These are phyloP conservation scores for Colletotrichum lindemuthianum DNA, from an alignment of 2,329 filamentous ascomycete genomes.

Conservation along the genomic window DNA sequence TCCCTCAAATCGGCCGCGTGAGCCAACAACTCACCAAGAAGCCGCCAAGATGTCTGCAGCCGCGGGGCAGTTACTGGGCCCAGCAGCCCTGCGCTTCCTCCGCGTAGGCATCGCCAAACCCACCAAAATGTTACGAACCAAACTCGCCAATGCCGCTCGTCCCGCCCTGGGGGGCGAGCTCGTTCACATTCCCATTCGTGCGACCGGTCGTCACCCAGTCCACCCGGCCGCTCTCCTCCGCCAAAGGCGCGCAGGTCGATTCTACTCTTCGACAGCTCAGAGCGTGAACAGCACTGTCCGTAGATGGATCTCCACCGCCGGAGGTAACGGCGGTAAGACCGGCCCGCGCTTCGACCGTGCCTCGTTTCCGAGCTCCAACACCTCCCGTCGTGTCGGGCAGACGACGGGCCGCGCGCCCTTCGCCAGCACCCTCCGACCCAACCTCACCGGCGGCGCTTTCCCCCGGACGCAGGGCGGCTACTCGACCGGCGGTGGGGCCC, in stretches of 20 bases:
- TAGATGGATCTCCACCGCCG: constrained; percentile 57
- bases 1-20: constrained; percentile 17
- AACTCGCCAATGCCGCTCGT: constrained; percentile 56
- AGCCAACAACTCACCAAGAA: constrained; percentile 27
- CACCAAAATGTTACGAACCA: constrained; percentile 61
- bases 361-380: constrained; percentile 60
- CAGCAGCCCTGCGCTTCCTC: constrained; percentile 64
- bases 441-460: constrained; percentile 87
- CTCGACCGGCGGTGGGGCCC: constrained; percentile 74
- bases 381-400: constrained; percentile 63
- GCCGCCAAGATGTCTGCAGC: constrained; percentile 61
- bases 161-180: constrained; percentile 55
- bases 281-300: constrained; percentile 58
- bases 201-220: constrained; percentile 59
- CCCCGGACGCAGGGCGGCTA: constrained; percentile 93
- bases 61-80: constrained; percentile 66
- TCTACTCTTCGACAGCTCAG: constrained; percentile 58
- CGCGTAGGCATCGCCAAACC: constrained; percentile 62
- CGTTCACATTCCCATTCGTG: constrained; percentile 57
- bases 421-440: constrained; percentile 87
- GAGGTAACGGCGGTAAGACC: constrained; percentile 39
- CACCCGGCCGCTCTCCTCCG: constrained; percentile 62
- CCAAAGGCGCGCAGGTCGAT: constrained; percentile 58
- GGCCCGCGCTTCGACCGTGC: constrained; percentile 56
- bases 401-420: constrained; percentile 85